Evolutionary conservation across 441 rosid species (phyloP), one percentile per base, ranked within the genome.

Genomic region (Theobroma grandiflorum): DNA sequence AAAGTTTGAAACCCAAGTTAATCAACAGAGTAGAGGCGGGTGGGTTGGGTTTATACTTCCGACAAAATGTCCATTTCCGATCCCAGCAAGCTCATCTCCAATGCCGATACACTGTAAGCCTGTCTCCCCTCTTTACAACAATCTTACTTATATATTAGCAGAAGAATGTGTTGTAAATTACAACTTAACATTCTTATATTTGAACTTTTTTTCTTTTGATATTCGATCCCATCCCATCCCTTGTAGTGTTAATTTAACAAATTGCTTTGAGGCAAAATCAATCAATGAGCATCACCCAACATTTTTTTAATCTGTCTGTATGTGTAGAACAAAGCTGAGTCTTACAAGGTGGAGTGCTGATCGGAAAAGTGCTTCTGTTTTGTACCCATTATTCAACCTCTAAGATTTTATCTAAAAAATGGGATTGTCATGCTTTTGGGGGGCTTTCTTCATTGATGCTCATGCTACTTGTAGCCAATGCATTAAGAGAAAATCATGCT

Each of bases 101-200:
- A 96, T 87, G 99, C 97, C 86, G 94, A 96, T 82, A 96, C 92
- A 84, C 89, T 91, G 98, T 93, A 81, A 84, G 87, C 62, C 49
- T 47, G 71, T 50, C 58, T 81, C 78, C 82, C 78, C 72, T 43
- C 78, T 80, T 65, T 38, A 3, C 20, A 4, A 12, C 3, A 18
- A 14, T 75, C 62, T 72, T 9, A 50, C 59, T 7, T 69, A 4
- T 5, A 31, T 47, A 71, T 31, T 59, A 20, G 12, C 8, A 43
- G 53, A 26, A 66, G 47, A 37, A n/a, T 57, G 64, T 5, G 3
- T 59, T 43, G 8, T 43, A 26, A 33, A 58, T 57, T 43, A 57
- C 68, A 40, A 9, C 53, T 45, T 49, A 50, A 16, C 15, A 18
- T 55, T 15, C 58, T 71, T 33, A 31, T 14, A 71, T 31, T 71